These are phyloP conservation scores for Astragalus glycyphyllos DNA, from an alignment of 306 rosid species.

Conservation along the genomic window DNA sequence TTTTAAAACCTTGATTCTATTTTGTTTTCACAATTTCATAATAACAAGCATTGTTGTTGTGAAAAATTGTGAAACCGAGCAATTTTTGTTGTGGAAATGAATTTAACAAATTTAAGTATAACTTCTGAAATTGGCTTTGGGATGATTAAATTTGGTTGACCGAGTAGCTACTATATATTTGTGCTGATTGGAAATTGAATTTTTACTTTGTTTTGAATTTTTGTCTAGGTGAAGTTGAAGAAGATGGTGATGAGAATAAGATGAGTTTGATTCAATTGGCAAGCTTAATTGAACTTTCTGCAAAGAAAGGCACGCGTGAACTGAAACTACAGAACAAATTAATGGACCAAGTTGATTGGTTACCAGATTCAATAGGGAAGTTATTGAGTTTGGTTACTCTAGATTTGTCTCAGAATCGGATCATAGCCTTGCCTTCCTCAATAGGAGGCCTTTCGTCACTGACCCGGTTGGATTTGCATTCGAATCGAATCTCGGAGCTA, in stretches of 20 bases:
- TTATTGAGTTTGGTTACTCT: constrained; percentile 67
- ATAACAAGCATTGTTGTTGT: no score
- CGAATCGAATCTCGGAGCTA: constrained; percentile 63
- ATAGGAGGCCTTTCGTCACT: constrained; percentile 72
- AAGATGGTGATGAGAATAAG: constrained; percentile 63
- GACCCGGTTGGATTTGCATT: constrained; percentile 71
- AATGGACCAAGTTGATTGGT: constrained; percentile 81
- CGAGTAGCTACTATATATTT: background rate
- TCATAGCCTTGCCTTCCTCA: constrained; percentile 63
- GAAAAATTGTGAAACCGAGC: background rate
- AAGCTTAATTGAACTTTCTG: constrained; percentile 73
- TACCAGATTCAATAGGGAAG: constrained; percentile 84
- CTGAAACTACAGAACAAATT: constrained; percentile 68
- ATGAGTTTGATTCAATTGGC: constrained; percentile 76
- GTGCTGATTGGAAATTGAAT: constrained; percentile 14
- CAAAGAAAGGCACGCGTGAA: constrained; percentile 69
- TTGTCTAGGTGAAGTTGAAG: constrained; percentile 69
- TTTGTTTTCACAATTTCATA: no score
- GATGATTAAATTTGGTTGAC: background rate
- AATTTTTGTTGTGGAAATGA: no score
- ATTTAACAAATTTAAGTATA: no score
- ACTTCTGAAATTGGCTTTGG: background rate
- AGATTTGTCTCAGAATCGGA: constrained; percentile 77
- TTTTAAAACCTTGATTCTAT: no score
- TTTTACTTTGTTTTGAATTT: background rate